Evolutionary conservation across 1,284 basidiomycete species (phyloP).

Genomic region (Ceratobasidium papillatum): DNA sequence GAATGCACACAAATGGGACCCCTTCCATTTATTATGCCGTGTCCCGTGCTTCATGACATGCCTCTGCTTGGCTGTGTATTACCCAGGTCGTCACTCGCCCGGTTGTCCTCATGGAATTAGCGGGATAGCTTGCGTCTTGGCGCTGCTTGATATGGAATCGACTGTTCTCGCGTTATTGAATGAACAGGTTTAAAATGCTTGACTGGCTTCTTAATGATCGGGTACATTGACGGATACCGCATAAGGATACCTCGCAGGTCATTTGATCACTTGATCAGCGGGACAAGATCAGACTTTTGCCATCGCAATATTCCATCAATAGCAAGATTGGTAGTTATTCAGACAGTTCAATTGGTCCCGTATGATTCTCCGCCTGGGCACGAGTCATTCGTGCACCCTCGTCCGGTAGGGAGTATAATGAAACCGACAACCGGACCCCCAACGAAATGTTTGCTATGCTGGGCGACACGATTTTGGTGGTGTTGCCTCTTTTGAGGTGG

Average conservation of each 20-base stretch:
- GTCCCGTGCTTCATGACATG: too few species aligned
- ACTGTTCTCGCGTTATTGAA: too few species aligned
- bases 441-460: not conserved
- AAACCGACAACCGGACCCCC: not conserved
- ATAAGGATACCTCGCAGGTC: not conserved
- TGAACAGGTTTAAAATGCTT: too few species aligned
- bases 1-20: too few species aligned
- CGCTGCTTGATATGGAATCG: too few species aligned
- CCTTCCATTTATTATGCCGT: too few species aligned
- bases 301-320: not conserved
- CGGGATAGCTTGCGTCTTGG: too few species aligned
- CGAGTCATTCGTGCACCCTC: not conserved
- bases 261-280: not conserved
- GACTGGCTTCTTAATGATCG: too few species aligned
- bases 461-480: not conserved
- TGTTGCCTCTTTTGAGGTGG: not conserved
- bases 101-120: too few species aligned
- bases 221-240: not conserved
- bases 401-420: slow-evolving; percentile 2
- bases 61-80: too few species aligned
- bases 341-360: not conserved
- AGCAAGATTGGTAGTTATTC: not conserved
- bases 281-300: not conserved
- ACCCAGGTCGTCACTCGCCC: too few species aligned
- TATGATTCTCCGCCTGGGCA: not conserved